phyloP scores from a whole-genome alignment of 495 filamentous ascomycete species.

The Cenococcum geophilum region DNA sequence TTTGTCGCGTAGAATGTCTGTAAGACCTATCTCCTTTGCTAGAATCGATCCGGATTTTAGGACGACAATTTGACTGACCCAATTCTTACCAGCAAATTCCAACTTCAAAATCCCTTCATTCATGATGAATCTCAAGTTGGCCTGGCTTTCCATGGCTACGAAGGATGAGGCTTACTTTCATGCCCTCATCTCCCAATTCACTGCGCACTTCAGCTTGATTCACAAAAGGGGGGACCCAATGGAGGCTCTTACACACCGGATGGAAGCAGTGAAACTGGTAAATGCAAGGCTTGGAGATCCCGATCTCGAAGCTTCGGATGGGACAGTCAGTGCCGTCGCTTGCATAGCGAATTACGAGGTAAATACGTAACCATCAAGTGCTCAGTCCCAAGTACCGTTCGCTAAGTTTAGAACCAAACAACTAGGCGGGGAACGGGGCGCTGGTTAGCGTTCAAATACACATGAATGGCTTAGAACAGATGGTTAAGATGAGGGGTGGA shows the following conservation, averaged over 20 bases:
- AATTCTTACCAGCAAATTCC: not conserved
- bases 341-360: not conserved
- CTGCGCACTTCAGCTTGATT: not conserved
- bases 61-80: not conserved
- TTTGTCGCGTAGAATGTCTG: no score
- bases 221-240: not conserved
- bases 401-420: not conserved
- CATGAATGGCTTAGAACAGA: not conserved
- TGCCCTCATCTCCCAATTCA: not conserved
- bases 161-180: conserved; percentile 2
- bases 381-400: not conserved
- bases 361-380: not conserved
- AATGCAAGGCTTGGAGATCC: not conserved
- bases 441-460: not conserved
- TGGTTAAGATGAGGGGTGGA: not conserved
- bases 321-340: not conserved
- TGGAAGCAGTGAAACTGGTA: not conserved
- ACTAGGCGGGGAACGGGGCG: not conserved
- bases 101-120: not conserved
- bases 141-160: not conserved
- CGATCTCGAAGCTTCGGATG: not conserved
- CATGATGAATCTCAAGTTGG: conserved; percentile 1
- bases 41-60: not conserved
- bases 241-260: not conserved
- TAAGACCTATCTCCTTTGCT: no score